Percentiles rank a stretch among this genome's conserved stretches.
These are phyloP conservation scores for Hypoxylon sp. DNA, from an alignment of 2,329 filamentous ascomycete genomes.

Conservation along the genomic window DNA sequence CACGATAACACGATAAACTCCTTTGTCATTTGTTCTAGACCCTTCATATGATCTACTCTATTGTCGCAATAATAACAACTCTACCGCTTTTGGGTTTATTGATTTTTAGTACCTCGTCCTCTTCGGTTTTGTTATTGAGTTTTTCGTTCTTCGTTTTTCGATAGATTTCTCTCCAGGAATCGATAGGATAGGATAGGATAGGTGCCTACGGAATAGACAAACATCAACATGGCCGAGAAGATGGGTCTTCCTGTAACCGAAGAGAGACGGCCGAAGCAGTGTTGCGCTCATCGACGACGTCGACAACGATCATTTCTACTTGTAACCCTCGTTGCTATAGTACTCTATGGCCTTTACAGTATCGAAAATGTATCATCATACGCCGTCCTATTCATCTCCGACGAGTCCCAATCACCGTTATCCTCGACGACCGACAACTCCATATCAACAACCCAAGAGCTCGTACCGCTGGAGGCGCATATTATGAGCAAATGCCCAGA, in stretches of 20 bases:
- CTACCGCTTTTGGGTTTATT: conserved; percentile 3
- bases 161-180: conserved; percentile 1
- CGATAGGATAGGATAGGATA: background rate
- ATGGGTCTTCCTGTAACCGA: conserved; percentile 45
- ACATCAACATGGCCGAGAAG: conserved; percentile 43
- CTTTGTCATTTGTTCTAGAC: conserved; percentile 11
- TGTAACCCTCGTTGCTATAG: conserved; percentile 34
- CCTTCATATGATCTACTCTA: background rate
- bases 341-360: conserved; percentile 39
- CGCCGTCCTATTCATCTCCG: conserved; percentile 21
- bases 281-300: conserved; percentile 38
- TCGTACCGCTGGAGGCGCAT: conserved; percentile 87
- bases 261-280: conserved; percentile 42
- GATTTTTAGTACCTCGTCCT: conserved; percentile 1
- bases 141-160: conserved; percentile 2
- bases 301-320: conserved; percentile 40
- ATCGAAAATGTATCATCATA: conserved; percentile 34
- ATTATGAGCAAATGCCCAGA: conserved; percentile 99
- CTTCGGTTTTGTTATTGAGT: conserved; percentile 11
- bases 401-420: conserved; percentile 6
- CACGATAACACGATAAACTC: conserved; percentile 15
- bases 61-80: conserved; percentile 1
- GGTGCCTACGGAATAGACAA: no score
- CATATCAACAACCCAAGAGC: conserved; percentile 35
- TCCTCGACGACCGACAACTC: conserved; percentile 17